A percentile compares a stretch with the other conserved stretches of the same genome.
Conservation (phyloP, 2,329 filamentous ascomycete genomes). For the Capronia americana region DNA sequence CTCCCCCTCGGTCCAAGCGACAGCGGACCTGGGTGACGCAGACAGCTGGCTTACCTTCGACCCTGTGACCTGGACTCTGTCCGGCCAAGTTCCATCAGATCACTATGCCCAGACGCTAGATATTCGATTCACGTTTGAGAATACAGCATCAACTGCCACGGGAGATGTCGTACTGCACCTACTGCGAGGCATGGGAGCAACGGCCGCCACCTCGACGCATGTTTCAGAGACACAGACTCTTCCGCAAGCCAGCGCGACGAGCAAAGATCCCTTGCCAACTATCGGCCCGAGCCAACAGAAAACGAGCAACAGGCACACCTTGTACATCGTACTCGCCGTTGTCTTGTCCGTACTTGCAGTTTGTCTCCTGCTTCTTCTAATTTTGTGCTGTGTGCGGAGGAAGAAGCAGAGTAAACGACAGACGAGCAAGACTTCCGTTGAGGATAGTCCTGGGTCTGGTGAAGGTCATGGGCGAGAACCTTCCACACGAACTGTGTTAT, state of each 20-base stretch:
- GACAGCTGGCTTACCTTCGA: conserved; percentile 31
- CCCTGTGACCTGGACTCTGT: conserved; percentile 18
- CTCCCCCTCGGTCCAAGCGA: conserved; percentile 14
- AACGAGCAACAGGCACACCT: conserved; percentile 12
- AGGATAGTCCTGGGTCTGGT: neutral
- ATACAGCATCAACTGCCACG: conserved; percentile 16
- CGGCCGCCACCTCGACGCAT: conserved; percentile 1
- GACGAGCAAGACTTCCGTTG: neutral
- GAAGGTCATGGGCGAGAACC: neutral
- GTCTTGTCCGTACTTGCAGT: conserved; percentile 22
- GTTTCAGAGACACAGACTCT: conserved; percentile 4
- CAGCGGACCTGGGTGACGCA: conserved; percentile 9
- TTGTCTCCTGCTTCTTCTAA: conserved; percentile 15
- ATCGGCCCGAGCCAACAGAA: neutral
- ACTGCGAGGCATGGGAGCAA: neutral
- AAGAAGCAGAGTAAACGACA: conserved; percentile 3
- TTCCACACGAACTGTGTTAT: neutral
- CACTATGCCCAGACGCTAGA: conserved; percentile 8
- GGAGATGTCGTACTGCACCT: conserved; percentile 10
- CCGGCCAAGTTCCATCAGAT: conserved; percentile 20
- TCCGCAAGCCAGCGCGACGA: conserved; percentile 19
- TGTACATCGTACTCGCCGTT: conserved; percentile 26
- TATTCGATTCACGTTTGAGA: conserved; percentile 23
- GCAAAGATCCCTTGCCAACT: conserved; percentile 9
- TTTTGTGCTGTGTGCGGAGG: conserved; percentile 23